Percentiles rank a stretch among this genome's conserved stretches.
These are phyloP conservation scores for Nasturtium officinale DNA, from an alignment of 345 rosid species.

Conservation along the genomic window DNA sequence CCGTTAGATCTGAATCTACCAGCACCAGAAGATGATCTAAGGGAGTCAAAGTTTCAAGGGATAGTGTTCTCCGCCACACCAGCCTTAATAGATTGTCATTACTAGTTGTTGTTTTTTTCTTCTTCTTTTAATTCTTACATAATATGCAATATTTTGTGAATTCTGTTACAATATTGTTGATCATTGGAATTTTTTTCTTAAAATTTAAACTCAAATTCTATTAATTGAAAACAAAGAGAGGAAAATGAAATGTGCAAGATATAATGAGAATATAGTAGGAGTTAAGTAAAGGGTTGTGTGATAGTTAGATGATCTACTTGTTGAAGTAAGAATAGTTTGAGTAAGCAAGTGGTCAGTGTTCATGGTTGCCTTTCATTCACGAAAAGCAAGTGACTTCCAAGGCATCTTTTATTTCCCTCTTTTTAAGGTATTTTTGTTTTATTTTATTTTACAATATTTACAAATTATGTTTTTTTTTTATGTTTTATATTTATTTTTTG, in stretches of 20 bases:
- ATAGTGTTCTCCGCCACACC: conserved; percentile 55
- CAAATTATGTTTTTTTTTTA: background rate
- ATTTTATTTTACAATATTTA: background rate
- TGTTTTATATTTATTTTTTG: background rate
- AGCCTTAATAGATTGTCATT: conserved; percentile 88
- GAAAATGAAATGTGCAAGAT: conserved; percentile 41
- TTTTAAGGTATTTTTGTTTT: conserved; percentile 26
- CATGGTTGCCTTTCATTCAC: conserved; percentile 90
- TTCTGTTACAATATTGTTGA: conserved; percentile 36
- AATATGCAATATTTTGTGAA: conserved; percentile 50
- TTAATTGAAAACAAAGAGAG: background rate
- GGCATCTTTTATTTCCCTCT: conserved; percentile 54
- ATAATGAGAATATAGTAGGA: conserved; percentile 42
- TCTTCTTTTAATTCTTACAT: background rate
- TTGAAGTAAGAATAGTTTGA: conserved; percentile 78
- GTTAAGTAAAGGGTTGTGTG: conserved; percentile 46
- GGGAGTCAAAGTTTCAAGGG: conserved; percentile 62
- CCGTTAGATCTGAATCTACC: conserved; percentile 92
- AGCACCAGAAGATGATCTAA: conserved; percentile 79
- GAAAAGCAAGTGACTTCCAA: conserved; percentile 72
- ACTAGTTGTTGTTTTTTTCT: conserved; percentile 44
- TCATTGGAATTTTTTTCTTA: background rate
- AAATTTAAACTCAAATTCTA: background rate
- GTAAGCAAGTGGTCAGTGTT: conserved; percentile 81
- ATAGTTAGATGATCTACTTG: conserved; percentile 52